Evolutionary conservation across 306 rosid genomes (phyloP).

Genomic region (Abrus precatorius): DNA sequence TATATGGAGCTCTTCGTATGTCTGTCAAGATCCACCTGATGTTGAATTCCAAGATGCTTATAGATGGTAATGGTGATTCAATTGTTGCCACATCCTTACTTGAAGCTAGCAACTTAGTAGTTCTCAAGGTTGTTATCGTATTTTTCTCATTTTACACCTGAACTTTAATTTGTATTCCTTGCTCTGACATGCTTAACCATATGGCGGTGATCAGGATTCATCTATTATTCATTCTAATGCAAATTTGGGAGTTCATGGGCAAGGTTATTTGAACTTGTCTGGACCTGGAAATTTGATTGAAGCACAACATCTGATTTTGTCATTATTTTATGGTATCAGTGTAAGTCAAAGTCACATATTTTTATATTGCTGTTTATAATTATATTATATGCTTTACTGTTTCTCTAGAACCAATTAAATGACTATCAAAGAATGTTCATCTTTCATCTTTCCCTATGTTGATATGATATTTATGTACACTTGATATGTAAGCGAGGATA

Average conservation of each 20-base stretch:
- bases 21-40: constrained; percentile 92
- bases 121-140: constrained; percentile 77
- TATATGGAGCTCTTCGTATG: constrained; percentile 97
- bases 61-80: constrained; percentile 77
- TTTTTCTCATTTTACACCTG: constrained; percentile 38
- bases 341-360: constrained; percentile 61
- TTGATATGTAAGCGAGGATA: constrained; percentile 13
- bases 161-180: constrained; percentile 43
- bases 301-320: constrained; percentile 87
- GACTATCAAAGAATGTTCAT: constrained; percentile 22
- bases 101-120: constrained; percentile 94
- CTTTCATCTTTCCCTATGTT: constrained; percentile 41
- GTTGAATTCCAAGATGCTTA: constrained; percentile 90
- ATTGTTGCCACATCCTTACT: constrained; percentile 85
- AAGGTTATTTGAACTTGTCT: constrained; percentile 89
- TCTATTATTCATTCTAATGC: constrained; percentile 93
- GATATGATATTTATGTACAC: constrained; percentile 30
- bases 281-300: constrained; percentile 95
- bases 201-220: constrained; percentile 71
- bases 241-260: constrained; percentile 97
- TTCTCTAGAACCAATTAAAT: constrained; percentile 29
- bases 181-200: constrained; percentile 44
- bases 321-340: constrained; percentile 76
- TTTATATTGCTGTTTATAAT: background rate
- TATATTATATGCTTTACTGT: background rate